These are phyloP conservation scores for Xylaria digitata DNA, from an alignment of 2,329 filamentous ascomycete genomes.

Conservation along the genomic window DNA sequence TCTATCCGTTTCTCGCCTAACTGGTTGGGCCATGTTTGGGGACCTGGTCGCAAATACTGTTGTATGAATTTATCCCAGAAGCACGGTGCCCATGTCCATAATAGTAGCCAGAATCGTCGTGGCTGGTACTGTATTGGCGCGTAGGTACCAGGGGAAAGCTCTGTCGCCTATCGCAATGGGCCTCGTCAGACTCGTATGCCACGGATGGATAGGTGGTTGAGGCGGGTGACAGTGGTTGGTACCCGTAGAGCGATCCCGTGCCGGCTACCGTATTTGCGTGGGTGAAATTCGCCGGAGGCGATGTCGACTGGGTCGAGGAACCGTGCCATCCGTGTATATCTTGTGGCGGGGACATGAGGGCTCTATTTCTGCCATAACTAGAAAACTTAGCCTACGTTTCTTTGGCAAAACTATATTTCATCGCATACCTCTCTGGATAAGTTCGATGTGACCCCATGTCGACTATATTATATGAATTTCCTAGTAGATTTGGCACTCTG, in stretches of 20 bases:
- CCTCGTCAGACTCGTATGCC: constrained; percentile 22
- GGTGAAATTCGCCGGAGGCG: constrained; percentile 15
- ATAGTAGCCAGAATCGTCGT: constrained; percentile 4
- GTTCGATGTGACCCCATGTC: not conserved
- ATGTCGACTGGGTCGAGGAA: constrained; percentile 5
- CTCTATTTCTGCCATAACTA: constrained; percentile 23
- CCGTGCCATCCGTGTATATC: constrained; percentile 21
- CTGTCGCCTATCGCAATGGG: constrained; percentile 17
- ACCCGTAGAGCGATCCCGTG: constrained; percentile 17
- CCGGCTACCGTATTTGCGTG: not conserved
- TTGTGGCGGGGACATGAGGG: constrained; percentile 11
- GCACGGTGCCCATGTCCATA: constrained; percentile 18
- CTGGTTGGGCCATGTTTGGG: not conserved
- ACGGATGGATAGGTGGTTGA: constrained; percentile 18
- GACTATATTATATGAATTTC: constrained; percentile 24
- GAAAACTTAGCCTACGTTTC: not conserved
- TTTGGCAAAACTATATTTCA: not conserved
- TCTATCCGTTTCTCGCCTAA: not conserved
- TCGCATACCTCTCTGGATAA: constrained; percentile 28
- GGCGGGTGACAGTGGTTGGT: constrained; percentile 24
- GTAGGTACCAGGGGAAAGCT: constrained; percentile 8
- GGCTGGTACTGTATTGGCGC: constrained; percentile 18
- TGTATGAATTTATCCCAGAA: constrained; percentile 4
- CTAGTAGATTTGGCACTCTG: constrained; percentile 31
- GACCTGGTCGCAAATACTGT: not conserved